These are phyloP conservation scores for Protea cynaroides DNA, from an alignment of 164 flowering plant genomes.

Conservation along the genomic window DNA sequence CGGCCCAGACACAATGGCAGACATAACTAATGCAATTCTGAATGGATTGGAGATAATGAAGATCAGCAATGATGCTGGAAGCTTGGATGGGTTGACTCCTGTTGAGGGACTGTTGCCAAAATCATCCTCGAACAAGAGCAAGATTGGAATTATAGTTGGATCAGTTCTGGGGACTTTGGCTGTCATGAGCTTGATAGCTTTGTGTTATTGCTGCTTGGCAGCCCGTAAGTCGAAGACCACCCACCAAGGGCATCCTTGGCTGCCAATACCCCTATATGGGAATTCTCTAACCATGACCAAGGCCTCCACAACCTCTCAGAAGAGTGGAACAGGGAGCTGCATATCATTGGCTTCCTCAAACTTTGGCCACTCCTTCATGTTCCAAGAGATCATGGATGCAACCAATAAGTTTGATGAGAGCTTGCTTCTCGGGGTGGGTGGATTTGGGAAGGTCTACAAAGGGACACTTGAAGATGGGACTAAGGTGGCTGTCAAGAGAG, in stretches of 20 bases:
- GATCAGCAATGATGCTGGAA: constrained; percentile 65
- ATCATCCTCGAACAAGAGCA: constrained; percentile 30
- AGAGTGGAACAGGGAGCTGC: constrained; percentile 88
- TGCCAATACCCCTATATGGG: constrained; percentile 77
- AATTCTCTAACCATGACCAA: constrained; percentile 72
- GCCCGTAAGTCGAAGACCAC: constrained; percentile 42
- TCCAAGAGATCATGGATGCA: constrained; percentile 81
- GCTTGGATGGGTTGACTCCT: constrained; percentile 59
- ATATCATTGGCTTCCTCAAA: constrained; percentile 62
- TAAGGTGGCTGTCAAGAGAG: constrained; percentile 83
- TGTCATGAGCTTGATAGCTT: constrained; percentile 28
- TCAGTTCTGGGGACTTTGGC: constrained; percentile 38
- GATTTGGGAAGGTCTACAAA: constrained; percentile 88
- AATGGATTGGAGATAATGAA: constrained; percentile 92
- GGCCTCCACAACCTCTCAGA: constrained; percentile 66
- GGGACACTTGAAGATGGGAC: constrained; percentile 87
- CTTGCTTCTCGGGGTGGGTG: constrained; percentile 89
- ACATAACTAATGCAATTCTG: constrained; percentile 45
- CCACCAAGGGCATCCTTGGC: constrained; percentile 57
- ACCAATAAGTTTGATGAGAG: constrained; percentile 84
- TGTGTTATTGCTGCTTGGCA: constrained; percentile 49
- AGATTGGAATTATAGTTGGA: constrained; percentile 42
- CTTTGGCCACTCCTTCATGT: constrained; percentile 62
- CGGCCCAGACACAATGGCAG: constrained; percentile 66
- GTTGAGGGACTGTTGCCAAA: constrained; percentile 41